phyloP scores from a whole-genome alignment of 345 rosid species.

The Punica granatum region DNA sequence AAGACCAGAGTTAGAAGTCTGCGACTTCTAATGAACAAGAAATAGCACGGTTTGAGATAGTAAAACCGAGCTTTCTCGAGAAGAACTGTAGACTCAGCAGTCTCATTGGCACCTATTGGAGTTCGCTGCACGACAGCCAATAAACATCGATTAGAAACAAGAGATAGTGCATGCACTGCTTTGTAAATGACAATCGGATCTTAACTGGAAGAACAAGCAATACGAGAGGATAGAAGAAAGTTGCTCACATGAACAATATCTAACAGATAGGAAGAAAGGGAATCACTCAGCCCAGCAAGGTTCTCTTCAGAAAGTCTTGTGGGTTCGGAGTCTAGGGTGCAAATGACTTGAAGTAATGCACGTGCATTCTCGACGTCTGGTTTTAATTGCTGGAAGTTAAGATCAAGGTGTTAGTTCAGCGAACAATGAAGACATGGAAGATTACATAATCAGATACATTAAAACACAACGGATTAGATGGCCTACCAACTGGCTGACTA shows the following conservation, averaged over 20 bases:
- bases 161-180: neutral
- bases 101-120: constrained; percentile 34
- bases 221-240: constrained; percentile 6
- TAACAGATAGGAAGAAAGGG: too few species aligned
- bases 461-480: too few species aligned
- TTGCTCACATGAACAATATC: constrained; percentile 47
- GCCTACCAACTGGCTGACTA: too few species aligned
- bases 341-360: constrained; percentile 64
- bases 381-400: constrained; percentile 30
- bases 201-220: too few species aligned
- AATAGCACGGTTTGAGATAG: constrained; percentile 49
- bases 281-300: constrained; percentile 35
- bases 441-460: too few species aligned
- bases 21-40: constrained; percentile 53
- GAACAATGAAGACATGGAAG: too few species aligned
- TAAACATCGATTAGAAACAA: neutral
- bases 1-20: constrained; percentile 40
- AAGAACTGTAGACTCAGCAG: constrained; percentile 8
- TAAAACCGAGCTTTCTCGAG: constrained; percentile 22
- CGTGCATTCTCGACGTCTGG: constrained; percentile 53
- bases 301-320: constrained; percentile 58
- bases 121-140: constrained; percentile 34
- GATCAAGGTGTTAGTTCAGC: too few species aligned
- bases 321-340: constrained; percentile 56
- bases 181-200: too few species aligned